These are phyloP conservation scores for Spergularia bocconei DNA, from an alignment of 148 eudicot genomes.

Conservation along the genomic window DNA sequence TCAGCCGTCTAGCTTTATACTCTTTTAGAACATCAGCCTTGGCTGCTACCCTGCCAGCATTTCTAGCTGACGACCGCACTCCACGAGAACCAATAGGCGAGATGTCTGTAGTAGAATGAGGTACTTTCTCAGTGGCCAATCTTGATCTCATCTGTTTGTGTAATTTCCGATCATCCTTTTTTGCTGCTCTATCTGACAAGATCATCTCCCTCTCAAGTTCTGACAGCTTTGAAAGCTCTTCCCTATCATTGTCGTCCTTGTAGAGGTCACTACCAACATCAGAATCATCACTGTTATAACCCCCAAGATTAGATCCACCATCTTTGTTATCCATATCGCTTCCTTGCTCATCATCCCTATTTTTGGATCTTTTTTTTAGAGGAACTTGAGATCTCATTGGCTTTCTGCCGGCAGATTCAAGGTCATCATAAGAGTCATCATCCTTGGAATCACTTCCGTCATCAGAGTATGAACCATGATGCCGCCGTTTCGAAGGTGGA, in stretches of 20 bases:
- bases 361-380: constrained; percentile 72
- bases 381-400: constrained; percentile 73
- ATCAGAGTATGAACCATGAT: constrained; percentile 58
- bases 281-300: constrained; percentile 57
- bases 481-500: constrained; percentile 55
- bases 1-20: constrained; percentile 56
- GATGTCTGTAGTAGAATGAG: constrained; percentile 39
- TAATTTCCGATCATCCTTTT: constrained; percentile 61
- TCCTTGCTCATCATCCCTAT: constrained; percentile 53
- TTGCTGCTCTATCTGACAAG: constrained; percentile 60
- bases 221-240: constrained; percentile 62
- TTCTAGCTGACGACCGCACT: constrained; percentile 62
- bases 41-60: constrained; percentile 57
- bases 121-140: constrained; percentile 40
- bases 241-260: constrained; percentile 69
- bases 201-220: constrained; percentile 85
- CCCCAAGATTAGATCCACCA: constrained; percentile 41
- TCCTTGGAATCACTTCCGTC: constrained; percentile 76
- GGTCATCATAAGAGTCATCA: constrained; percentile 65
- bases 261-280: constrained; percentile 71
- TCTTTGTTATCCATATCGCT: constrained; percentile 36
- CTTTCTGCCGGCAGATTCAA: constrained; percentile 50
- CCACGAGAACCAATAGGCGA: constrained; percentile 44
- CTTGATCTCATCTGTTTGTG: constrained; percentile 57
- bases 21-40: constrained; percentile 67